These are phyloP conservation scores for Grosmannia serpens DNA, from an alignment of 2,329 filamentous ascomycete genomes.

Conservation along the genomic window DNA sequence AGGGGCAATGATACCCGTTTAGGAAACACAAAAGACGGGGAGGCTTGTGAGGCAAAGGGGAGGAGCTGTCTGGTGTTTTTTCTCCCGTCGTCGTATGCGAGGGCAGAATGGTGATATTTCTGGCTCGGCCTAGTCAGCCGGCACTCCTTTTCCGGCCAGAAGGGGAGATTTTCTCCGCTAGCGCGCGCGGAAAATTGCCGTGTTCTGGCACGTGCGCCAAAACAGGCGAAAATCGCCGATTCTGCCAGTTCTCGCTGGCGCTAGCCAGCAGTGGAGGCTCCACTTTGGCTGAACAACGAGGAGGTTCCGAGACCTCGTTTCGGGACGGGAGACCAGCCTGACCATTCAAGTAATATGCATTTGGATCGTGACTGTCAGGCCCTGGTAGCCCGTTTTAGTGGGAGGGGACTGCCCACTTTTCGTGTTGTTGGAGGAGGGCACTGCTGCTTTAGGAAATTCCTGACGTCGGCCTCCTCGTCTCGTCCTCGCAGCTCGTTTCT, in stretches of 20 bases:
- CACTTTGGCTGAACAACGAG: background rate
- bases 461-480: background rate
- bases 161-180: background rate
- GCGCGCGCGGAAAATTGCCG: background rate
- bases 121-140: background rate
- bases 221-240: background rate
- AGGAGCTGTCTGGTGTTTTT: background rate
- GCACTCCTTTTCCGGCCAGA: background rate
- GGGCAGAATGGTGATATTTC: background rate
- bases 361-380: background rate
- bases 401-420: background rate
- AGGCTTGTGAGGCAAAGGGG: background rate
- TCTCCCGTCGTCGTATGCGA: background rate
- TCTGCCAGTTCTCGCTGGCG: background rate
- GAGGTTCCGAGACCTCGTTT: background rate
- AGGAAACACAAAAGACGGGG: background rate
- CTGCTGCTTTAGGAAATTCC: conserved; percentile 7
- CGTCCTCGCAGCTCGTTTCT: no score
- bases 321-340: background rate
- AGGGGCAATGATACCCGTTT: background rate
- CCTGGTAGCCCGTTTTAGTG: background rate
- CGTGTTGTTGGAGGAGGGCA: background rate
- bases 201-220: background rate
- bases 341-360: background rate
- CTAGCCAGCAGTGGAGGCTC: background rate